These are phyloP conservation scores for Lipomyces japonicus DNA, from an alignment of 805 yeast genomes.

Conservation along the genomic window DNA sequence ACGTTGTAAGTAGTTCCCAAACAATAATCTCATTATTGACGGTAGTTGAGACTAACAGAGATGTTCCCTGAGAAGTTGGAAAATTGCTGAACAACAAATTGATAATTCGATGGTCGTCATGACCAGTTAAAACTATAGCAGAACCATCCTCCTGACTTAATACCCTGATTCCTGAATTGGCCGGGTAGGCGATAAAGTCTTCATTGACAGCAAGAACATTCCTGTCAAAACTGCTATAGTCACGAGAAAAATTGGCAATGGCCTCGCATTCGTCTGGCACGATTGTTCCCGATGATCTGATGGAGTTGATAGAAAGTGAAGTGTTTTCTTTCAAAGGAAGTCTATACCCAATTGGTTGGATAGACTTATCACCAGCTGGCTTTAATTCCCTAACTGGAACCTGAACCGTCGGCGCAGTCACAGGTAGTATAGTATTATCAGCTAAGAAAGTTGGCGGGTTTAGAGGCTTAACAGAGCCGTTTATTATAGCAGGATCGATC, in stretches of 20 bases:
- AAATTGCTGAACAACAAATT: slow-evolving; percentile 14
- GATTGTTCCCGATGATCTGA: slow-evolving; percentile 9
- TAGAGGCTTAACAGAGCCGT: slow-evolving; percentile 1
- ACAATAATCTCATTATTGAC: slow-evolving; percentile 25
- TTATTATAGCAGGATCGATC: slow-evolving; percentile 6
- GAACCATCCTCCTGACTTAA: slow-evolving; percentile 25
- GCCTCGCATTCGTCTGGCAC: slow-evolving; percentile 15
- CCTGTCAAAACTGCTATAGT: slow-evolving; percentile 7
- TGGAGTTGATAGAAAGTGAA: slow-evolving; percentile 9
- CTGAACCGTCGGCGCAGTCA: neutral
- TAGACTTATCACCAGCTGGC: neutral
- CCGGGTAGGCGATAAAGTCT: slow-evolving; percentile 25
- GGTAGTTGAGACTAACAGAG: slow-evolving; percentile 24
- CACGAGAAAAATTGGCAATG: slow-evolving; percentile 21
- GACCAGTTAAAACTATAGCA: slow-evolving; percentile 17
- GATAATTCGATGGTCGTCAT: slow-evolving; percentile 18
- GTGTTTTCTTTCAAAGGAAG: slow-evolving; percentile 6
- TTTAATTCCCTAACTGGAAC: slow-evolving; percentile 2
- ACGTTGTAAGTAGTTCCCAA: slow-evolving; percentile 23
- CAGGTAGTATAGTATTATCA: neutral
- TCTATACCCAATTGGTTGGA: slow-evolving; percentile 2
- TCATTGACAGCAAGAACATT: slow-evolving; percentile 19
- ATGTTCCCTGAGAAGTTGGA: slow-evolving; percentile 12
- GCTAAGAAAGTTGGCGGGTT: neutral
- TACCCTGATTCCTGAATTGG: slow-evolving; percentile 17